Evolutionary conservation across 352 stramenopile species (phyloP).

Genomic region (Globisporangium yorkense): DNA sequence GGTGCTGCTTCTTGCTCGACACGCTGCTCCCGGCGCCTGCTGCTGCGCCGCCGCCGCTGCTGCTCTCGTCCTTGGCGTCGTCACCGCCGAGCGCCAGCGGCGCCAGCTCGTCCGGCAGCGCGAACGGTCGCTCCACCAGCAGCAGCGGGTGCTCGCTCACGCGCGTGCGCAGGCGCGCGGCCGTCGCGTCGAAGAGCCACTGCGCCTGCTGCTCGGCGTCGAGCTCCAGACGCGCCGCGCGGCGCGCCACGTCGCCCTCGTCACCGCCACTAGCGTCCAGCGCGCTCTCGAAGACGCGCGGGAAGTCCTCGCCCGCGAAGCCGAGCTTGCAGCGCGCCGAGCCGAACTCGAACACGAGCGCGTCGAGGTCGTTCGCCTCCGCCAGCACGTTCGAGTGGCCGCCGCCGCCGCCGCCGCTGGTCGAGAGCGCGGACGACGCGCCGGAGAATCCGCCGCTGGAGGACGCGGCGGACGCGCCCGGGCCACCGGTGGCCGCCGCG

Average conservation of each 20-base stretch:
- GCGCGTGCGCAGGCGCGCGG: slow-evolving; percentile 37
- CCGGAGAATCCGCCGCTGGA: background rate
- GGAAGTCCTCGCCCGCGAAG: slow-evolving; percentile 86
- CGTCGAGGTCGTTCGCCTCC: slow-evolving; percentile 70
- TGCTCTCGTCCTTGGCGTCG: slow-evolving; percentile 1
- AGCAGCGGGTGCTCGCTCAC: slow-evolving; percentile 64
- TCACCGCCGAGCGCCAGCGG: background rate
- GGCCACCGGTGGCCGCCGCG: background rate
- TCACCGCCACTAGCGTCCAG: slow-evolving; percentile 14
- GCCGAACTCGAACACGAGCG: slow-evolving; percentile 77
- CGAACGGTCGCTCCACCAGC: slow-evolving; percentile 60
- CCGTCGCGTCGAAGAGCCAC: slow-evolving; percentile 60
- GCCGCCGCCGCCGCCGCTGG: too few species aligned
- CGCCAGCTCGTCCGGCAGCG: slow-evolving; percentile 36
- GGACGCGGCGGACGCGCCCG: background rate
- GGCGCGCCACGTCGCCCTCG: slow-evolving; percentile 9
- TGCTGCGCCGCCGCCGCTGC: slow-evolving; percentile 6
- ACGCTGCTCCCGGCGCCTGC: slow-evolving; percentile 7
- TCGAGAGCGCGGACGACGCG: slow-evolving; percentile 9
- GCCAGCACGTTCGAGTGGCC: slow-evolving; percentile 33
- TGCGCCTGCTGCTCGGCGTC: slow-evolving; percentile 55
- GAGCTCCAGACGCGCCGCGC: slow-evolving; percentile 42
- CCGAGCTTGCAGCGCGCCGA: slow-evolving; percentile 73
- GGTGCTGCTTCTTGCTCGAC: slow-evolving; percentile 47
- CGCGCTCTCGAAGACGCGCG: slow-evolving; percentile 59